Conservation (phyloP, 805 yeast genomes). For the Hanseniaspora clermontiae region DNA sequence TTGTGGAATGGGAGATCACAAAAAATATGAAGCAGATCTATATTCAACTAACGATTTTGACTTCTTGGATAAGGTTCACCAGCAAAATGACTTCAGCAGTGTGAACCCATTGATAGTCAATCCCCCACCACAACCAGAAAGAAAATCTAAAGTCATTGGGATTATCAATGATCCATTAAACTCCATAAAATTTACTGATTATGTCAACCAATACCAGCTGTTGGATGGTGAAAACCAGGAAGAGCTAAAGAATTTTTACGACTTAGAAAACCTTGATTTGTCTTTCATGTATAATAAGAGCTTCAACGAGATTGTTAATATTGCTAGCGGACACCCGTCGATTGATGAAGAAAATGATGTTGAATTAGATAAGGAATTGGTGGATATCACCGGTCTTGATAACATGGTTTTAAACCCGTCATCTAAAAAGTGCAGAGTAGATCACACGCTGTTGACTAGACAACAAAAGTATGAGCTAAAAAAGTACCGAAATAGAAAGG, state of each 20-base stretch:
- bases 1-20: neutral
- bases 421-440: constrained; percentile 11
- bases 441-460: constrained; percentile 1
- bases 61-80: neutral
- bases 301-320: constrained; percentile 2
- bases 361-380: constrained; percentile 8
- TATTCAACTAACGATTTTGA: neutral
- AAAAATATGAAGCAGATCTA: neutral
- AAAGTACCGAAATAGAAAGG: constrained; percentile 12
- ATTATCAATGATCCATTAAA: neutral
- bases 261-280: constrained; percentile 4
- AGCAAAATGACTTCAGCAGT: constrained; percentile 2
- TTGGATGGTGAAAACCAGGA: neutral
- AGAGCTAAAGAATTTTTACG: neutral
- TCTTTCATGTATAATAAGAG: constrained; percentile 10
- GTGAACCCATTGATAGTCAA: constrained; percentile 5
- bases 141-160: neutral
- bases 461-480: constrained; percentile 11
- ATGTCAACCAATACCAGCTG: constrained; percentile 1
- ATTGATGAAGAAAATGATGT: neutral
- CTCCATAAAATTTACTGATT: constrained; percentile 2
- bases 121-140: neutral
- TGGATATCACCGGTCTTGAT: constrained; percentile 3
- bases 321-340: neutral
- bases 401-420: constrained; percentile 3